Evolutionary conservation across 179 eudicot species (phyloP).

Genomic region (Patellifolia procumbens): DNA sequence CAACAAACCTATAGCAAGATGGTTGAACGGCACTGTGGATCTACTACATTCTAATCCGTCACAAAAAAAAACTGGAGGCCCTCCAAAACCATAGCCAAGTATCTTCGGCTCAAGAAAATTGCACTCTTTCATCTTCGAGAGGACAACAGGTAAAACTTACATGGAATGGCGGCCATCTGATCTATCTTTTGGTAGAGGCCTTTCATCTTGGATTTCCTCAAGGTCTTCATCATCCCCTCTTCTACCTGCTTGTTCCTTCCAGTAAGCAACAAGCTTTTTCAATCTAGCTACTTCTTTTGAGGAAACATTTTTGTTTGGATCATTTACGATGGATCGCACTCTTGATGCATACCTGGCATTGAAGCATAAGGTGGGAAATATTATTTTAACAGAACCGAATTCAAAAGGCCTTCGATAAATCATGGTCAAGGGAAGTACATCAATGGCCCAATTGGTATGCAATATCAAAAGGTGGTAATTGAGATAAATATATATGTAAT

Average conservation of each 20-base stretch:
- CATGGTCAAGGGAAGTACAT: too few species aligned
- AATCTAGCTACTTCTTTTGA: slow-evolving; percentile 96
- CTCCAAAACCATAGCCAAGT: slow-evolving; percentile 1
- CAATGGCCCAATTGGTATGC: too few species aligned
- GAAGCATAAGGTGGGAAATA: not conserved
- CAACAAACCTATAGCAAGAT: not conserved
- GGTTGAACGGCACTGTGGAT: not conserved
- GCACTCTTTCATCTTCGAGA: not conserved
- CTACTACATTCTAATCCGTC: not conserved
- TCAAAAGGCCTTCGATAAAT: too few species aligned
- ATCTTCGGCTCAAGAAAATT: slow-evolving; percentile 2
- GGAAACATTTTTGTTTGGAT: slow-evolving; percentile 87
- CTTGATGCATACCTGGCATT: slow-evolving; percentile 87
- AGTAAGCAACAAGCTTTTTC: slow-evolving; percentile 77
- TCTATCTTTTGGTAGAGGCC: slow-evolving; percentile 48
- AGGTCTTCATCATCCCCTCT: slow-evolving; percentile 88
- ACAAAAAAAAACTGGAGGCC: slow-evolving; percentile 1
- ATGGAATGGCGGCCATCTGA: slow-evolving; percentile 62
- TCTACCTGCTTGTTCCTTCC: slow-evolving; percentile 97
- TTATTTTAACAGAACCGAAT: too few species aligned
- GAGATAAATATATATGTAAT: too few species aligned
- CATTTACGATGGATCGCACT: slow-evolving; percentile 91
- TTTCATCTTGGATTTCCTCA: slow-evolving; percentile 91
- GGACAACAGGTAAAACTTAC: slow-evolving; percentile 21
- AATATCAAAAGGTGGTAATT: too few species aligned